Evolutionary conservation across 345 rosid species (phyloP).

Genomic region (Psidium guajava): DNA sequence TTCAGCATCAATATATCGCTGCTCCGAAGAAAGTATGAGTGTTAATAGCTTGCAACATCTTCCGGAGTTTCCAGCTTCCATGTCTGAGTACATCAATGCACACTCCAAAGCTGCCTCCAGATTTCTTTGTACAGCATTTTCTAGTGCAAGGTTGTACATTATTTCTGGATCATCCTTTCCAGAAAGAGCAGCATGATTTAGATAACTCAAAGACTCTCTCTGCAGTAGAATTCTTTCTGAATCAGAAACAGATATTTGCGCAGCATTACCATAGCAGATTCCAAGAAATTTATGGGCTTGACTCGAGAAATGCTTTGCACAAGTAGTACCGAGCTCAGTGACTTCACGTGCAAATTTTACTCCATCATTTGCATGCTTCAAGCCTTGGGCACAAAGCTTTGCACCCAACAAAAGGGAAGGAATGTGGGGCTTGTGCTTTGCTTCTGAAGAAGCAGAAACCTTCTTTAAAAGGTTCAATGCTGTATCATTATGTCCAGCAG

Average conservation of each 20-base stretch:
- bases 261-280: slow-evolving; percentile 69
- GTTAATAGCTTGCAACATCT: slow-evolving; percentile 77
- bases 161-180: slow-evolving; percentile 47
- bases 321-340: slow-evolving; percentile 22
- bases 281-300: slow-evolving; percentile 79
- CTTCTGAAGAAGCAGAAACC: slow-evolving; percentile 57
- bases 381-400: slow-evolving; percentile 62
- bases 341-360: slow-evolving; percentile 45
- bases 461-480: slow-evolving; percentile 69
- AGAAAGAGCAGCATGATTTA: slow-evolving; percentile 41
- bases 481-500: slow-evolving; percentile 56
- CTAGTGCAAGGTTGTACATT: slow-evolving; percentile 46
- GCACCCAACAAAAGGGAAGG: slow-evolving; percentile 72
- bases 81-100: slow-evolving; percentile 46
- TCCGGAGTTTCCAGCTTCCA: slow-evolving; percentile 39
- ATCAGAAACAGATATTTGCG: slow-evolving; percentile 62
- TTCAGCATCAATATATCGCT: slow-evolving; percentile 69
- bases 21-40: slow-evolving; percentile 58
- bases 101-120: slow-evolving; percentile 56
- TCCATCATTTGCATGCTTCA: slow-evolving; percentile 50
- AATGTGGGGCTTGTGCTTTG: slow-evolving; percentile 38
- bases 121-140: slow-evolving; percentile 85
- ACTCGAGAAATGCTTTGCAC: slow-evolving; percentile 34
- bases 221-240: slow-evolving; percentile 52
- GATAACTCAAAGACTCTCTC: slow-evolving; percentile 46